phyloP scores from a whole-genome alignment of 192 early-diverging fungal genomes.

The Endogone sp. region DNA sequence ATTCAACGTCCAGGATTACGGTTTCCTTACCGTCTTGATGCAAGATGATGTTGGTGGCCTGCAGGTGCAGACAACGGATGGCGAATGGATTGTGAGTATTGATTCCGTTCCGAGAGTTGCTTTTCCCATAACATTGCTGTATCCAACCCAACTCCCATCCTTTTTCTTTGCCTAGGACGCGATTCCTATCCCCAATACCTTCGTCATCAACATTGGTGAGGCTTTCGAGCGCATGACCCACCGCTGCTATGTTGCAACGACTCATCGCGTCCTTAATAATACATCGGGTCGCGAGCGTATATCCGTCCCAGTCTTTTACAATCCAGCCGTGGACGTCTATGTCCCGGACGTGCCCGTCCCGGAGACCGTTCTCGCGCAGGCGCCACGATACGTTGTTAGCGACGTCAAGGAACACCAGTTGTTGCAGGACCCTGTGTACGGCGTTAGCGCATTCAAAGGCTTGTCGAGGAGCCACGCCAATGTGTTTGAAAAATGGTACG shows the following conservation, averaged over 20 bases:
- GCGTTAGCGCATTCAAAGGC: slow-evolving; percentile 22
- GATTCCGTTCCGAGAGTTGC: too few species aligned
- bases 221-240: slow-evolving; percentile 51
- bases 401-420: slow-evolving; percentile 32
- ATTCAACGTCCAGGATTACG: slow-evolving; percentile 25
- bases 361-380: slow-evolving; percentile 10
- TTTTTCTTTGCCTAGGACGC: slow-evolving; percentile 33
- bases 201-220: slow-evolving; percentile 67
- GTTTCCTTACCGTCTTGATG: slow-evolving; percentile 49
- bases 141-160: background rate
- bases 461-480: slow-evolving; percentile 21
- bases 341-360: slow-evolving; percentile 33
- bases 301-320: slow-evolving; percentile 56
- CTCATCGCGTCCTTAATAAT: slow-evolving; percentile 54
- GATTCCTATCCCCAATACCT: slow-evolving; percentile 45
- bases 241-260: slow-evolving; percentile 46
- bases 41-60: slow-evolving; percentile 56
- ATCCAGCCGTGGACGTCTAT: slow-evolving; percentile 33
- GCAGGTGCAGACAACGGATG: slow-evolving; percentile 58
- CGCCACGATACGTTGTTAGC: slow-evolving; percentile 20
- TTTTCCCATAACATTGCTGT: too few species aligned
- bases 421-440: slow-evolving; percentile 25
- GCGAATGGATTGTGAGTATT: slow-evolving; percentile 49
- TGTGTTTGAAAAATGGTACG: slow-evolving; percentile 24
- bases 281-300: slow-evolving; percentile 40